A percentile compares a stretch with the other conserved stretches of the same genome.
These are phyloP conservation scores for Rosa persica DNA, from an alignment of 306 rosid genomes.

Conservation along the genomic window DNA sequence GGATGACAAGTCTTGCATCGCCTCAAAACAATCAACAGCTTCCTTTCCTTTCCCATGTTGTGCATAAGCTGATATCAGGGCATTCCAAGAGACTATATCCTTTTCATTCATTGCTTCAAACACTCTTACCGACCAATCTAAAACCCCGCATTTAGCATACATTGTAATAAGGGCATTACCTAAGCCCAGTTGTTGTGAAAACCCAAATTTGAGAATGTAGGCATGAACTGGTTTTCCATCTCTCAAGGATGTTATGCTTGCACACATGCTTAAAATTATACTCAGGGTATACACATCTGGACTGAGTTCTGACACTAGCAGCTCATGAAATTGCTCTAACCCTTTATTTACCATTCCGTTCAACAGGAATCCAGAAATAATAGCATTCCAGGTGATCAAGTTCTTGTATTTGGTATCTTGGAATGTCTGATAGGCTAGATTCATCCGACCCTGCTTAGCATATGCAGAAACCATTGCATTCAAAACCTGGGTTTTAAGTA, in stretches of 20 bases:
- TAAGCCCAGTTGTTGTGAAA: constrained; percentile 31
- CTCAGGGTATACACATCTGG: constrained; percentile 63
- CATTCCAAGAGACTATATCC: constrained; percentile 72
- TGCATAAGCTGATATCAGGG: constrained; percentile 73
- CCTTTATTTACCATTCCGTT: constrained; percentile 56
- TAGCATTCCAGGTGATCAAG: constrained; percentile 71
- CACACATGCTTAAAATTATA: constrained; percentile 63
- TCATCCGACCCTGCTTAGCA: constrained; percentile 46
- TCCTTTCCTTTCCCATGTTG: constrained; percentile 75
- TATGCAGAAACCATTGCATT: constrained; percentile 73
- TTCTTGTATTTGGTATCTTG: constrained; percentile 37
- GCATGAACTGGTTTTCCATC: constrained; percentile 73
- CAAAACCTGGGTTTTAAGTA: constrained; percentile 40
- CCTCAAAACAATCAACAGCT: constrained; percentile 59
- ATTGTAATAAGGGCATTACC: constrained; percentile 61
- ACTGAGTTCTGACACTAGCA: constrained; percentile 46
- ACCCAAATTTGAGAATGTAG: constrained; percentile 45
- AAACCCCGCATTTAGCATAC: constrained; percentile 75
- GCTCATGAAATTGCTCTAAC: constrained; percentile 46
- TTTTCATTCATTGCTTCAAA: constrained; percentile 59
- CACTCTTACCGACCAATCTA: constrained; percentile 55
- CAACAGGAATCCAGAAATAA: constrained; percentile 57
- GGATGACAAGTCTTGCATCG: constrained; percentile 46
- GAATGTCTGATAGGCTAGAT: constrained; percentile 50
- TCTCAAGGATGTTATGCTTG: constrained; percentile 55